A percentile compares a stretch with the other conserved stretches of the same genome.
phyloP scores from a whole-genome alignment of 495 filamentous ascomycete genomes.

The Penicillium diatomitis region DNA sequence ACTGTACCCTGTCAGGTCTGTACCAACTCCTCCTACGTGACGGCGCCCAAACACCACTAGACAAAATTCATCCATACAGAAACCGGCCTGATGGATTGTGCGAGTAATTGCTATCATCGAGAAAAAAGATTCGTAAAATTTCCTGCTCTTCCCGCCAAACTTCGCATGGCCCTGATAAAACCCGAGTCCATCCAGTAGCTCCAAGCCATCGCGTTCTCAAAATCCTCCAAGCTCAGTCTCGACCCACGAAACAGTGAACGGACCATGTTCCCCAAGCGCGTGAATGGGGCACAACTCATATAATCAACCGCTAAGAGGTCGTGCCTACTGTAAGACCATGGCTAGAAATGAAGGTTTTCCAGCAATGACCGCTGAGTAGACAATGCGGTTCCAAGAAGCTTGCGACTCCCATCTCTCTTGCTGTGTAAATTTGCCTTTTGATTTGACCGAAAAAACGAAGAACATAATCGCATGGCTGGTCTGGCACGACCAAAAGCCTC shows the following conservation, averaged over 20 bases:
- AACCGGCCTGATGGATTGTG: constrained; percentile 18
- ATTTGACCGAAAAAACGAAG: not conserved
- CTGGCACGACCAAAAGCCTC: not conserved
- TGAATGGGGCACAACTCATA: too few relatives aligned
- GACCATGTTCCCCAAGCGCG: too few relatives aligned
- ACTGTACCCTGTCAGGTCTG: too few relatives aligned
- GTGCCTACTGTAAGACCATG: too few relatives aligned
- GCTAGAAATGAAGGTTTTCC: too few relatives aligned
- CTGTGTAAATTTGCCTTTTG: too few relatives aligned
- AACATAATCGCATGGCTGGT: constrained; percentile 1
- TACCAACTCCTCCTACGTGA: too few relatives aligned
- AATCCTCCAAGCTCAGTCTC: not conserved
- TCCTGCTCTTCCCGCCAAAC: not conserved
- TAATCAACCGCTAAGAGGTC: too few relatives aligned
- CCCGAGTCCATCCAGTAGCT: not conserved
- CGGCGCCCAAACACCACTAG: not conserved
- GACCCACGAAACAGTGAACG: not conserved
- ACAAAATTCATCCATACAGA: not conserved
- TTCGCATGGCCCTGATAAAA: not conserved
- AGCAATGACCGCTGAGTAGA: too few relatives aligned
- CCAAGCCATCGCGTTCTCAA: not conserved
- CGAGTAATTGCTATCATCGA: constrained; percentile 9
- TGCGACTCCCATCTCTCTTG: not conserved
- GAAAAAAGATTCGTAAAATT: constrained; percentile 11
- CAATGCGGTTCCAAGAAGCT: not conserved